Conservation (phyloP, 1,284 basidiomycete species). For the Rhodotorula sp. region DNA sequence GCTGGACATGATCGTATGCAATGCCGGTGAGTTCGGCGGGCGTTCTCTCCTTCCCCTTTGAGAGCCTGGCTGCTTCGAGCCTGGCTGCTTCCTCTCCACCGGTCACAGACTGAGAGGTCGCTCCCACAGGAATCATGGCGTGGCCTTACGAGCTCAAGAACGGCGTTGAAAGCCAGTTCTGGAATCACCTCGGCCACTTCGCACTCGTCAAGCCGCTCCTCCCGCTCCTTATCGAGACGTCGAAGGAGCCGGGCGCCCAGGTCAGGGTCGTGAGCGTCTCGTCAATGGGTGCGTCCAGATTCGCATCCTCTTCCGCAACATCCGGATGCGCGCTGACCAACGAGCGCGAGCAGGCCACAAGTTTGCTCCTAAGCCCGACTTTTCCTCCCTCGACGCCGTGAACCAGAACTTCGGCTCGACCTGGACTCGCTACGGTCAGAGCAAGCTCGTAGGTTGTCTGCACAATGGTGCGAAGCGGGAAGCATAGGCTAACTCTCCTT, state of each 20-base stretch:
- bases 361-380: slow-evolving; percentile 25
- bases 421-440: slow-evolving; percentile 30
- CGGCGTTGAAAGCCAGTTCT: slow-evolving; percentile 37
- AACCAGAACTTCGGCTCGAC: slow-evolving; percentile 20
- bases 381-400: slow-evolving; percentile 23
- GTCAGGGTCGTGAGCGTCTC: slow-evolving; percentile 37
- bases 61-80: no score
- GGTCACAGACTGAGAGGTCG: no score
- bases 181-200: slow-evolving; percentile 40
- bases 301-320: no score
- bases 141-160: slow-evolving; percentile 36
- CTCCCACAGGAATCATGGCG: slow-evolving; percentile 18
- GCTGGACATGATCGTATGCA: slow-evolving; percentile 48
- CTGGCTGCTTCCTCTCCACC: no score
- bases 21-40: slow-evolving; percentile 37
- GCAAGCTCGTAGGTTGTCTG: slow-evolving; percentile 13
- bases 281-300: slow-evolving; percentile 23
- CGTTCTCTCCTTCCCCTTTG: no score
- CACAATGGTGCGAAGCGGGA: not conserved
- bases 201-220: slow-evolving; percentile 29
- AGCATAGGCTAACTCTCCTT: not conserved
- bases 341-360: slow-evolving; percentile 10
- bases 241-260: slow-evolving; percentile 9
- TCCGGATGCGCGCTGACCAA: no score
- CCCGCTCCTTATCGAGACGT: slow-evolving; percentile 30